These are phyloP conservation scores for Alternaria brassicicola DNA, from an alignment of 2,329 filamentous ascomycete species.

Conservation along the genomic window DNA sequence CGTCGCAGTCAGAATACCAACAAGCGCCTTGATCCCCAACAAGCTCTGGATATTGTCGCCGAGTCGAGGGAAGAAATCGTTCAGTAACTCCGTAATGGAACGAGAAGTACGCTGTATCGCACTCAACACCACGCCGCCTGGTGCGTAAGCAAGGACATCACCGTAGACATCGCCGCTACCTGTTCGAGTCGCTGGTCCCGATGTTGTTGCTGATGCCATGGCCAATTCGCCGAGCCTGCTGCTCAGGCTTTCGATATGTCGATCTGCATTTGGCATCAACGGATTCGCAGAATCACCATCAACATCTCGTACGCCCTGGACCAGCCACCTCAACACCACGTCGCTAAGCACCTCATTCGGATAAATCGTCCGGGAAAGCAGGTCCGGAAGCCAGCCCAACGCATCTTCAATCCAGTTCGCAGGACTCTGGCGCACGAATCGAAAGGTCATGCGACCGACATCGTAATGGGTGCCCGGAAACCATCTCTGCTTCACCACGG, in stretches of 20 bases:
- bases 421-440: slow-evolving; percentile 41
- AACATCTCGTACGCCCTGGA: slow-evolving; percentile 31
- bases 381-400: slow-evolving; percentile 35
- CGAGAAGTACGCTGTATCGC: slow-evolving; percentile 22
- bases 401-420: slow-evolving; percentile 35
- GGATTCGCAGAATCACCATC: slow-evolving; percentile 11
- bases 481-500: slow-evolving; percentile 39
- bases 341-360: slow-evolving; percentile 45
- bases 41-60: slow-evolving; percentile 37
- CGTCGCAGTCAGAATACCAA: slow-evolving; percentile 39
- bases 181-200: slow-evolving; percentile 2
- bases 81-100: slow-evolving; percentile 19
- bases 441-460: slow-evolving; percentile 44
- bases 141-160: slow-evolving; percentile 36
- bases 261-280: slow-evolving; percentile 26
- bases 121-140: slow-evolving; percentile 31
- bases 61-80: slow-evolving; percentile 31
- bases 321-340: slow-evolving; percentile 39
- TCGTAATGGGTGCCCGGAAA: slow-evolving; percentile 50
- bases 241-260: slow-evolving; percentile 21
- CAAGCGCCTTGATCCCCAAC: slow-evolving; percentile 36
- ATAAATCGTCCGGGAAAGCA: slow-evolving; percentile 36
- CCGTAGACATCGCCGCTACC: slow-evolving; percentile 46
- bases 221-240: slow-evolving; percentile 18
- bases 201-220: background rate